A percentile compares a stretch with the other conserved stretches of the same genome.
Conservation (phyloP, 176 grass and related monocot species). For the Tillandsia leiboldiana region DNA sequence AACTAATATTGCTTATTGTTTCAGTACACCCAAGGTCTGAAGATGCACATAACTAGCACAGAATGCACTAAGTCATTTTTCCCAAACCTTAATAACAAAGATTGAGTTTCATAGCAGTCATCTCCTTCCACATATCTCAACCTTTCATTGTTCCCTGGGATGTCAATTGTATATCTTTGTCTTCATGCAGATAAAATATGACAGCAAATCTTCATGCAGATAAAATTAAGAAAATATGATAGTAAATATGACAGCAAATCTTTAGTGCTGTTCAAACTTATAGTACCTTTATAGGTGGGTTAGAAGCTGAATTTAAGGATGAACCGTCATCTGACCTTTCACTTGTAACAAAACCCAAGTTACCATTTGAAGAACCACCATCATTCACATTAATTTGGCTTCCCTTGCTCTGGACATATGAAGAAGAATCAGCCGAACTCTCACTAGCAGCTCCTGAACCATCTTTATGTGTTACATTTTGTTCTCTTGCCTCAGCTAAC, state of each 20-base stretch:
- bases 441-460: constrained; percentile 46
- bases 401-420: constrained; percentile 53
- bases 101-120: not conserved
- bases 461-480: constrained; percentile 52
- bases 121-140: too few species aligned
- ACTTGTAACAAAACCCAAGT: constrained; percentile 33
- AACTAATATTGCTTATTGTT: too few species aligned
- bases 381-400: constrained; percentile 54
- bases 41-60: too few species aligned
- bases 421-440: constrained; percentile 42
- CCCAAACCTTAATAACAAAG: not conserved
- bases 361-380: constrained; percentile 33
- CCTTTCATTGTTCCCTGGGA: too few species aligned
- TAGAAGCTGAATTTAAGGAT: constrained; percentile 13
- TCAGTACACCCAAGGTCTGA: too few species aligned
- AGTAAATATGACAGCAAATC: not conserved
- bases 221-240: not conserved
- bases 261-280: not conserved
- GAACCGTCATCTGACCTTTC: constrained; percentile 41
- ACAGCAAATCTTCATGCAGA: not conserved
- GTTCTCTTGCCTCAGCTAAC: constrained; percentile 52
- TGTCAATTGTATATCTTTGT: too few species aligned
- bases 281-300: constrained; percentile 43
- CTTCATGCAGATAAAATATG: not conserved
- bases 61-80: too few species aligned